These are phyloP conservation scores for Anisodus acutangulus DNA, from an alignment of 257 asterid species.

Conservation along the genomic window DNA sequence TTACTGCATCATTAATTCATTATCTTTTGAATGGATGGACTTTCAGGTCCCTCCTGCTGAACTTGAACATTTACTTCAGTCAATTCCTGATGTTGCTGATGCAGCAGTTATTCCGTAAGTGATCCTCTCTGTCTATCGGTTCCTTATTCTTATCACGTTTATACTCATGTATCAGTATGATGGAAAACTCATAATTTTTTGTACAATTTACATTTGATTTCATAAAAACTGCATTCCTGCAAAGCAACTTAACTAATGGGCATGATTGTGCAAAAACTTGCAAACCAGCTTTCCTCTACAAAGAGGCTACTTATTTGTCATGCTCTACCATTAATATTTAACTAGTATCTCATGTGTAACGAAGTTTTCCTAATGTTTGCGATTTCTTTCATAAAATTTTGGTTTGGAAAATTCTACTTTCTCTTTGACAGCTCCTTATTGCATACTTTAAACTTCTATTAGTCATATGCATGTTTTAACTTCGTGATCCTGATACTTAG, in stretches of 20 bases:
- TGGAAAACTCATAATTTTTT: neutral
- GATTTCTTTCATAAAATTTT: neutral
- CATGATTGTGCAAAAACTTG: neutral
- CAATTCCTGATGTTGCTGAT: slow-evolving; percentile 79
- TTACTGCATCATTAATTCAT: neutral
- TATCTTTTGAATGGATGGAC: slow-evolving; percentile 27
- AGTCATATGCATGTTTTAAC: neutral
- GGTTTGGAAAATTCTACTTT: neutral
- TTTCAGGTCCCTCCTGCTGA: slow-evolving; percentile 97
- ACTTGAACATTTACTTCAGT: slow-evolving; percentile 83
- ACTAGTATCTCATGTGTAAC: neutral
- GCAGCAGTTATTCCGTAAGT: slow-evolving; percentile 98
- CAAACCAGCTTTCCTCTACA: neutral
- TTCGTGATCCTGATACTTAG: neutral
- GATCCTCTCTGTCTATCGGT: neutral
- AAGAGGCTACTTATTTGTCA: neutral
- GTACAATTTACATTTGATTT: neutral
- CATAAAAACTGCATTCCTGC: neutral
- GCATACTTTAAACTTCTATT: neutral
- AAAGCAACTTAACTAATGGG: slow-evolving; percentile 9
- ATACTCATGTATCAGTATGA: neutral
- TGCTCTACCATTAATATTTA: neutral
- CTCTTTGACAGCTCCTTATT: neutral
- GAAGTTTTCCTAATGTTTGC: neutral
- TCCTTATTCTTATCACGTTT: neutral